Percentiles rank a stretch among this genome's conserved stretches.
Evolutionary conservation across 2,329 filamentous ascomycete species (phyloP).

Genomic region (Monosporascus sp.): DNA sequence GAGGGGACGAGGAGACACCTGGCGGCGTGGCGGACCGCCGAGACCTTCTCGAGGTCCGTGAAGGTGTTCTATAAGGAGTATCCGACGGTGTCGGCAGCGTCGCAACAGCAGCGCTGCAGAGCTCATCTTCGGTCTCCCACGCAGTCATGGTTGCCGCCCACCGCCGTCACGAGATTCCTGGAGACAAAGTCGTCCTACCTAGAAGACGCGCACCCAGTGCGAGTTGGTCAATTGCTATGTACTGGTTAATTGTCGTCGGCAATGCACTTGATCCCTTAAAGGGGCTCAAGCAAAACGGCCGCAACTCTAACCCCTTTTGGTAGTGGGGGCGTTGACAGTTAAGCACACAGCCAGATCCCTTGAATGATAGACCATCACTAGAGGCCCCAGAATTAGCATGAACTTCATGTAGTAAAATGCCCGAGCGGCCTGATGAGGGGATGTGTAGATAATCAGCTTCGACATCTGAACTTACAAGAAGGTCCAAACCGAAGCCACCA

Average conservation of each 20-base stretch:
- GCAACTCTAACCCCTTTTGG: conserved; percentile 12
- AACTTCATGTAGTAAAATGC: neutral
- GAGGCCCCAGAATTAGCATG: neutral
- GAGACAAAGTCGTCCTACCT: conserved; percentile 7
- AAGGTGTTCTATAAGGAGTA: conserved; percentile 68
- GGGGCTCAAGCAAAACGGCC: conserved; percentile 14
- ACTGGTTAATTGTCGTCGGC: conserved; percentile 4
- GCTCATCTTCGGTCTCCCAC: conserved; percentile 62
- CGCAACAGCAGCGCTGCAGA: conserved; percentile 48
- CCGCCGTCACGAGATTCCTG: conserved; percentile 7
- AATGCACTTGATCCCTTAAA: conserved; percentile 12
- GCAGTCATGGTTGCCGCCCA: conserved; percentile 38
- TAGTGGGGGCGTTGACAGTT: conserved; percentile 7
- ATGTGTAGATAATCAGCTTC: neutral
- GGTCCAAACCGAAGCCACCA: neutral
- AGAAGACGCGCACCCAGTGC: neutral
- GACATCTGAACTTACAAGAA: neutral
- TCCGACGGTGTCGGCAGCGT: conserved; percentile 65
- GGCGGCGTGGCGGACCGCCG: conserved; percentile 64
- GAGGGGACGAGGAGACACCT: conserved; percentile 52
- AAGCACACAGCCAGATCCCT: neutral
- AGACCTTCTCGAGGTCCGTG: conserved; percentile 56
- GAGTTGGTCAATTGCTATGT: conserved; percentile 7
- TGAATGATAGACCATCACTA: neutral
- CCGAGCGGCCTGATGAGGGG: neutral